Percentiles rank a stretch among this genome's conserved stretches.
phyloP scores from a whole-genome alignment of 75 land plant genomes.

The Picea sitchensis region DNA sequence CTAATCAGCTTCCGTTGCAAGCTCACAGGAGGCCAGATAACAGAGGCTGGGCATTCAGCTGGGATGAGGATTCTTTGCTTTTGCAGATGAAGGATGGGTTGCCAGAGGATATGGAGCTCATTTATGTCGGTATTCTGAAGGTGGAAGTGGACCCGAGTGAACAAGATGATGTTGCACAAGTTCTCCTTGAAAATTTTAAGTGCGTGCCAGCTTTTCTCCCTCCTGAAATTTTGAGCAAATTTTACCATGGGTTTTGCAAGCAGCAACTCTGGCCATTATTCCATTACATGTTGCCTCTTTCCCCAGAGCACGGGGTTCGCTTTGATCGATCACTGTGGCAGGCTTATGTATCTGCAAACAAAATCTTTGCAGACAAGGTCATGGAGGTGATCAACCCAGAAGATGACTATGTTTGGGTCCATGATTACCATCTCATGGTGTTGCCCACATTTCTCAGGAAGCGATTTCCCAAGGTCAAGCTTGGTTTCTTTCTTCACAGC shows the following conservation, averaged over 20 bases:
- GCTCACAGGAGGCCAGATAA: conserved; percentile 34
- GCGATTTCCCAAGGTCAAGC: conserved; percentile 68
- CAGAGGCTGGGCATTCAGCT: conserved; percentile 52
- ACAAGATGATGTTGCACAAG: conserved; percentile 71
- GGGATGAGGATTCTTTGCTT: conserved; percentile 83
- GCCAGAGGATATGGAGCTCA: conserved; percentile 64
- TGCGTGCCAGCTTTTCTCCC: conserved; percentile 78
- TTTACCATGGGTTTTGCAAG: conserved; percentile 80
- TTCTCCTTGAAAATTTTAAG: conserved; percentile 64
- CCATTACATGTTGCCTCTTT: conserved; percentile 82
- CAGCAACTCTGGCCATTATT: conserved; percentile 86
- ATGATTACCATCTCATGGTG: conserved; percentile 87
- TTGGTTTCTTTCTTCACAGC: conserved; percentile 78
- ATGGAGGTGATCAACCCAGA: conserved; percentile 86
- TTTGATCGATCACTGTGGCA: conserved; percentile 80
- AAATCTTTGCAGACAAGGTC: conserved; percentile 77
- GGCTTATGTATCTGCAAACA: conserved; percentile 82
- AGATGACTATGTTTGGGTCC: conserved; percentile 83
- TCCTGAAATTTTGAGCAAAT: conserved; percentile 52
- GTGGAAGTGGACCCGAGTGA: conserved; percentile 57
- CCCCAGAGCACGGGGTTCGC: conserved; percentile 74
- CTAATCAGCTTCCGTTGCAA: conserved; percentile 71
- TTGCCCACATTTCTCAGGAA: conserved; percentile 78
- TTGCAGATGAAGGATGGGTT: conserved; percentile 71
- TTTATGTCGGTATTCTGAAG: conserved; percentile 62